phyloP scores from a whole-genome alignment of 2,329 filamentous ascomycete genomes.

The Fusarium succisae region DNA sequence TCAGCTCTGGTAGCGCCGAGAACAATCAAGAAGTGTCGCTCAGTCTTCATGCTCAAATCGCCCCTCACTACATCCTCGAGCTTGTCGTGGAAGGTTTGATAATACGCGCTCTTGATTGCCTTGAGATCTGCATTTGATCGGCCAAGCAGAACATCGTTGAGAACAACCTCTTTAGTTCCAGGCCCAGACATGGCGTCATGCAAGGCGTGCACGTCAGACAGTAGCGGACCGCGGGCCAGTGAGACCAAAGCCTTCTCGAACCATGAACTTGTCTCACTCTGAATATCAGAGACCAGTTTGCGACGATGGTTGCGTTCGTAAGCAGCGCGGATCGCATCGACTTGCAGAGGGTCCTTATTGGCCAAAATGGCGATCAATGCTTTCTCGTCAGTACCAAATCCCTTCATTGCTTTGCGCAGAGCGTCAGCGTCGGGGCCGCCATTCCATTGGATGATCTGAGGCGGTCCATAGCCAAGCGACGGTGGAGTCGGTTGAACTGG shows the following conservation, averaged over 20 bases:
- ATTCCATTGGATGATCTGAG: conserved; percentile 75
- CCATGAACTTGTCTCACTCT: conserved; percentile 79
- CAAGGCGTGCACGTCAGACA: conserved; percentile 77
- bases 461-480: conserved; percentile 78
- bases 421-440: conserved; percentile 74
- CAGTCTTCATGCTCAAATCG: conserved; percentile 87
- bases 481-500: conserved; percentile 67
- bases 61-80: conserved; percentile 78
- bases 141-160: conserved; percentile 87
- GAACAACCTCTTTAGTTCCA: conserved; percentile 85
- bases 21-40: conserved; percentile 85
- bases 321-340: conserved; percentile 72
- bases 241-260: conserved; percentile 80
- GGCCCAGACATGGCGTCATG: conserved; percentile 77
- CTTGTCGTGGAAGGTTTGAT: conserved; percentile 69
- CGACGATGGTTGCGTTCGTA: conserved; percentile 73
- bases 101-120: conserved; percentile 85
- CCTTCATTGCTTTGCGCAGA: conserved; percentile 88
- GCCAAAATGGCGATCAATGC: conserved; percentile 75
- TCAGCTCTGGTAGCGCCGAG: conserved; percentile 78
- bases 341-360: conserved; percentile 80
- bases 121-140: conserved; percentile 87
- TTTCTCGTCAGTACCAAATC: conserved; percentile 89
- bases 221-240: conserved; percentile 80
- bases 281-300: conserved; percentile 77